A percentile compares a stretch with the other conserved stretches of the same genome.
phyloP scores from a whole-genome alignment of 805 yeast species.

The Starmerella kuoi region DNA sequence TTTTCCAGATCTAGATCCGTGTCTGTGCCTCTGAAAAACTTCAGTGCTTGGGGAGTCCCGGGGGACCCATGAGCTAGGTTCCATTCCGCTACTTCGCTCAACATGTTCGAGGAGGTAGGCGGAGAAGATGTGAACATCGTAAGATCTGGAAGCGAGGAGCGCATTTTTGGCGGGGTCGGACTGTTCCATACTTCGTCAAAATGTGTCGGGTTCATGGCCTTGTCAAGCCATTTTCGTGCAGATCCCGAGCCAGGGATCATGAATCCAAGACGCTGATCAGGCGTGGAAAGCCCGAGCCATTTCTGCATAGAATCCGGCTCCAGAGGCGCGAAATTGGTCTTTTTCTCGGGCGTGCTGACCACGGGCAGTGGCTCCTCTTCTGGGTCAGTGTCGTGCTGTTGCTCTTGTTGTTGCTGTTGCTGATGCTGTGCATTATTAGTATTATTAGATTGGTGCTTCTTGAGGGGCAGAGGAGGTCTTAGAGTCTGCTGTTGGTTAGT shows the following conservation, averaged over 20 bases:
- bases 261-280: conserved; percentile 8
- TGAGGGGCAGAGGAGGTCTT: too few relatives aligned
- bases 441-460: too few relatives aligned
- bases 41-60: conserved; percentile 2
- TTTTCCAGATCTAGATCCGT: neutral
- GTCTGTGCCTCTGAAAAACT: neutral
- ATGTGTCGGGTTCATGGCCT: conserved; percentile 12
- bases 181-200: conserved; percentile 18
- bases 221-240: conserved; percentile 16
- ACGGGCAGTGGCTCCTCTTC: neutral
- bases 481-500: too few relatives aligned
- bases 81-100: conserved; percentile 20
- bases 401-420: neutral
- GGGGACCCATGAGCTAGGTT: neutral
- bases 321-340: neutral
- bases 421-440: too few relatives aligned
- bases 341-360: conserved; percentile 3
- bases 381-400: too few relatives aligned
- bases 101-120: conserved; percentile 19
- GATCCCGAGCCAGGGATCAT: conserved; percentile 17
- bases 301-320: conserved; percentile 19
- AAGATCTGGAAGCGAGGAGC: neutral
- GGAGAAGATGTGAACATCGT: conserved; percentile 18
- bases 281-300: conserved; percentile 15
- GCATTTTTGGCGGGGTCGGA: conserved; percentile 15